Evolutionary conservation across 805 yeast genomes (phyloP).

Genomic region (Wickerhamomyces chambardii): DNA sequence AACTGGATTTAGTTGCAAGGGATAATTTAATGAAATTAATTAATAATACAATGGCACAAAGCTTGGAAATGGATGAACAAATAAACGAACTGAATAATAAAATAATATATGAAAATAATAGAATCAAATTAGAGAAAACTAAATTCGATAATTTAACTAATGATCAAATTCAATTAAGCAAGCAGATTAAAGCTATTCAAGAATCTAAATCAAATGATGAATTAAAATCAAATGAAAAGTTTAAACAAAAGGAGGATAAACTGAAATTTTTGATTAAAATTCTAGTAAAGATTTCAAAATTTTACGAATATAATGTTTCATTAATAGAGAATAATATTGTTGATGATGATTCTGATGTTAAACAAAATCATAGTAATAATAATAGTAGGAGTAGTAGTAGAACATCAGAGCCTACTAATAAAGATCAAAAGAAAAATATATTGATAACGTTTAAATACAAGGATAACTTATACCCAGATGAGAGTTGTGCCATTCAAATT

Average conservation of each 20-base stretch:
- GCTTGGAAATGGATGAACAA: conserved; percentile 16
- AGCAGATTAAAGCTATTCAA: background rate
- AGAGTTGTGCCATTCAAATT: background rate
- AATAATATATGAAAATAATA: conserved; percentile 3
- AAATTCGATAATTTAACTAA: too few species aligned
- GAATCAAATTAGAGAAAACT: background rate
- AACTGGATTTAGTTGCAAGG: conserved; percentile 18
- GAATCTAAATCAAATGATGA: background rate
- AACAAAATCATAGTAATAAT: too few species aligned
- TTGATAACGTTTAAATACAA: too few species aligned
- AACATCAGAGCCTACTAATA: too few species aligned
- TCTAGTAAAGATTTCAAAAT: conserved; percentile 3
- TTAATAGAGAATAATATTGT: too few species aligned
- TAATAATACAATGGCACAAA: conserved; percentile 17
- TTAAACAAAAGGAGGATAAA: conserved; percentile 6
- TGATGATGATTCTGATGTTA: too few species aligned
- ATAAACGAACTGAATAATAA: conserved; percentile 19
- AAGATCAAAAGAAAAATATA: too few species aligned
- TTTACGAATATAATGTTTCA: conserved; percentile 1
- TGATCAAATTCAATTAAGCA: background rate
- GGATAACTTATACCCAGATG: background rate
- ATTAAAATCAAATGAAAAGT: background rate
- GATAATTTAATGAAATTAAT: conserved; percentile 20
- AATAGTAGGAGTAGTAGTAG: too few species aligned
- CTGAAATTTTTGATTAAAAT: conserved; percentile 5